phyloP scores from a whole-genome alignment of 2,329 filamentous ascomycete genomes.

The Diaporthe vaccinii region DNA sequence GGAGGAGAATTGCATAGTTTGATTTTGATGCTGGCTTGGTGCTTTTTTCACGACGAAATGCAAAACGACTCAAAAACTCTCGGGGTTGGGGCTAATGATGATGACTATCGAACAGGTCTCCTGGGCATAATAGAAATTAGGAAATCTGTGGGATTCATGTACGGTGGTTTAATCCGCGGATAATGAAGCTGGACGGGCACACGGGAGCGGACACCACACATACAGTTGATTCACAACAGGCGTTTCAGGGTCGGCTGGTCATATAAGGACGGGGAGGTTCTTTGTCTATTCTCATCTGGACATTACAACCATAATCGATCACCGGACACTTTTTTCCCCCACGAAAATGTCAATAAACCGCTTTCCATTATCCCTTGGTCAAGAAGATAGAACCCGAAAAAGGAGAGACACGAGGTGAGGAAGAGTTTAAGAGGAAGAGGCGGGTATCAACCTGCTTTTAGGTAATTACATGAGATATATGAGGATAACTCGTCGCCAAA shows the following conservation, averaged over 20 bases:
- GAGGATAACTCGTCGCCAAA: not conserved
- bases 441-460: conserved; percentile 1
- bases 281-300: conserved; percentile 22
- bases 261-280: not conserved
- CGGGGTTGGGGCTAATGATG: conserved; percentile 30
- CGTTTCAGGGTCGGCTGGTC: conserved; percentile 5
- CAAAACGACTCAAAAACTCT: conserved; percentile 14
- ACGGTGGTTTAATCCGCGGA: not conserved
- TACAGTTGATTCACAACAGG: not conserved
- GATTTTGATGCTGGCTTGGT: conserved; percentile 4
- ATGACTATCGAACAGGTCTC: conserved; percentile 27
- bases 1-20: not conserved
- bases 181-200: conserved; percentile 1
- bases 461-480: conserved; percentile 22
- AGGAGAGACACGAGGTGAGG: not conserved
- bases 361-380: not conserved
- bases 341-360: conserved; percentile 8
- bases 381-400: not conserved
- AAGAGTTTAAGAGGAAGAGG: not conserved
- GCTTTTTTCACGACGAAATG: conserved; percentile 16
- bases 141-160: not conserved
- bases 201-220: not conserved
- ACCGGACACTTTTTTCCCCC: not conserved
- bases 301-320: conserved; percentile 7
- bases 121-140: conserved; percentile 20